Evolutionary conservation across 495 filamentous ascomycete species (phyloP), one percentile per base, ranked within the genome.

Genomic region (Cenococcum geophilum): DNA sequence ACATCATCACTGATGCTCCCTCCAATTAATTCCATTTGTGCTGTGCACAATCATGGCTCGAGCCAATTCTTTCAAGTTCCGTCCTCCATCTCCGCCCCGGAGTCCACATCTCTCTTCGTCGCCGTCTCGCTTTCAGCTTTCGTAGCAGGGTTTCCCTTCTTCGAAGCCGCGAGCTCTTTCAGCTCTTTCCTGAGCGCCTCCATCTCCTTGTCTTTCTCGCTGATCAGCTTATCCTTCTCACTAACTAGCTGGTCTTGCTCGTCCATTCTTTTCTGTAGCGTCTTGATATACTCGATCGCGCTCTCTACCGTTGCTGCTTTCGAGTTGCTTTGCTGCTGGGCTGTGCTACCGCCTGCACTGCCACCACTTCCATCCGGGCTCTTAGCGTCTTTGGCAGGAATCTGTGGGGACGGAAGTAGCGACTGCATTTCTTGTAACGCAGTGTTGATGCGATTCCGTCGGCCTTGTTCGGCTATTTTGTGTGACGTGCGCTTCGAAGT

Each of bases 401-500:
- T 58, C 9, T 66, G 51, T 5, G 68, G 55, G 9, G 58, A 61
- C 0, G 92, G 92, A 18, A 97, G 79, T 21, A 98, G 76, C 0
- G 83, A 80, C 48, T 92, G 90, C 59, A 98, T 96, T 71, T 97
- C 92, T 64, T 91, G 88, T 3, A 98, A 77, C 2, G 92, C 92
- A 12, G 61, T 68, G 73, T 98, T 98, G 73, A 98, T 97, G 51
- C 93, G 83, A 70, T 97, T 97, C 59, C 93, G 78, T 22, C 93
- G 84, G 4, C 93, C 95, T 76, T 98, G 93, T 73, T 98, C 93
- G 5, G 93, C 93, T 60, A 98, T 87, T 72, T 98, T 98, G 77
- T 98, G 93, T 42, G 90, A 95, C 6, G 93, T 97, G 62, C 93
- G 88, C 77, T 98, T 98, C 10, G 90, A 95, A 25, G 91, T 97